Conservation (phyloP, 495 filamentous ascomycete species). For the Jackrogersella minutella region DNA sequence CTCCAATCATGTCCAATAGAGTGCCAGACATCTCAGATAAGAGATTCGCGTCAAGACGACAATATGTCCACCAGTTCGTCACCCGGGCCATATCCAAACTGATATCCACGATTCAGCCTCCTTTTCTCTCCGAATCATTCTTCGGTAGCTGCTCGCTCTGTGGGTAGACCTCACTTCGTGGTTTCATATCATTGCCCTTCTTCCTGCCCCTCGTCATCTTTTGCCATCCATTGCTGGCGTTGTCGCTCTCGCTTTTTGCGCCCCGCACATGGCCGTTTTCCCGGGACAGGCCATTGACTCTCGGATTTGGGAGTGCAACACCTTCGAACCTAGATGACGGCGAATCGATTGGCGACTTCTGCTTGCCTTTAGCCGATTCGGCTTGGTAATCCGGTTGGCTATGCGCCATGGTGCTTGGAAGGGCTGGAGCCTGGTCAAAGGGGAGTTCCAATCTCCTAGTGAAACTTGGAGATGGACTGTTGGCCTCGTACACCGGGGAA, state of each 20-base stretch:
- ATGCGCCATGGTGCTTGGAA: constrained; percentile 32
- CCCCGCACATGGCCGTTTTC: constrained; percentile 58
- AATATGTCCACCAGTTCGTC: constrained; percentile 12
- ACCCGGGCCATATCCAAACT: constrained; percentile 38
- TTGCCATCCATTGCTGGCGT: constrained; percentile 53
- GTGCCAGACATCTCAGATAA: constrained; percentile 23
- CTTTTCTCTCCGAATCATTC: constrained; percentile 61
- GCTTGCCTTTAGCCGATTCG: constrained; percentile 46
- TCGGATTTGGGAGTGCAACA: constrained; percentile 42
- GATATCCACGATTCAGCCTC: constrained; percentile 50
- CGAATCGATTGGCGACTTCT: constrained; percentile 31
- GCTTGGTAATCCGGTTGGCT: constrained; percentile 40
- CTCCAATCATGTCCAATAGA: constrained; percentile 35
- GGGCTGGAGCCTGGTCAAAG: constrained; percentile 25
- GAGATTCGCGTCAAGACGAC: constrained; percentile 24
- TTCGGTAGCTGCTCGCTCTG: constrained; percentile 59
- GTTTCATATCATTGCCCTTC: constrained; percentile 54
- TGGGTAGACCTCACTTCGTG: constrained; percentile 40
- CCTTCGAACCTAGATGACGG: constrained; percentile 30
- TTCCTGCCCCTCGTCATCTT: constrained; percentile 54
- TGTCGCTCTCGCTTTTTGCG: constrained; percentile 60
- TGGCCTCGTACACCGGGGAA: constrained; percentile 64
- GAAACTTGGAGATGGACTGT: constrained; percentile 59
- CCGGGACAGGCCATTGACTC: constrained; percentile 46
- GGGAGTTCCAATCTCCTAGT: constrained; percentile 50